Conservation (phyloP, 768 basidiomycete species). For the Naematelia encephala region DNA sequence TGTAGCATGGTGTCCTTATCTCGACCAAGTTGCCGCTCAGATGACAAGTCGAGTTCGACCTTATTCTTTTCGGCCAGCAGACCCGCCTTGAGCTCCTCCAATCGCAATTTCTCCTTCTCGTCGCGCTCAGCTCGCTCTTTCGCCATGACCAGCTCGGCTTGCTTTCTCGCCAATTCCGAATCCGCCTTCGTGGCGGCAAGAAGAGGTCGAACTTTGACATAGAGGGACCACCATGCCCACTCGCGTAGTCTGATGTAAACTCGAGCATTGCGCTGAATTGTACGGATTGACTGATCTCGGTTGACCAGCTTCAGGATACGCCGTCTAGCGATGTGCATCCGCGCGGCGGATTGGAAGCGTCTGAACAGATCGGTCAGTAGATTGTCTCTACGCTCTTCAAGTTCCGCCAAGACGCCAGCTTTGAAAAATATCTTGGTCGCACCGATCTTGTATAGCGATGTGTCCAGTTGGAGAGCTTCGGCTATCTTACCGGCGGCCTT, state of each 20-base stretch:
- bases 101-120: slow-evolving; percentile 68
- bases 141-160: slow-evolving; percentile 71
- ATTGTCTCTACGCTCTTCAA: slow-evolving; percentile 86
- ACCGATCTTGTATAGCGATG: slow-evolving; percentile 79
- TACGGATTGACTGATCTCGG: slow-evolving; percentile 81
- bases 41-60: slow-evolving; percentile 75
- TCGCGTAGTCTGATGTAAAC: slow-evolving; percentile 84
- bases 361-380: slow-evolving; percentile 87
- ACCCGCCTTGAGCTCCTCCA: slow-evolving; percentile 76
- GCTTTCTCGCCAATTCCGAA: slow-evolving; percentile 75
- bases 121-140: slow-evolving; percentile 86
- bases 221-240: slow-evolving; percentile 99
- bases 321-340: slow-evolving; percentile 79
- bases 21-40: slow-evolving; percentile 70
- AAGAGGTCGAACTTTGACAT: slow-evolving; percentile 91
- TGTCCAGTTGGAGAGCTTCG: slow-evolving; percentile 80
- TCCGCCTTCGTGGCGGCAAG: slow-evolving; percentile 89
- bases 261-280: slow-evolving; percentile 89
- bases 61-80: slow-evolving; percentile 79
- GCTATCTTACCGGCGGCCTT: slow-evolving; percentile 92
- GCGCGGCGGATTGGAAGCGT: slow-evolving; percentile 75
- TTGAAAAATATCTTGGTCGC: slow-evolving; percentile 99
- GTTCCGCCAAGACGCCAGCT: slow-evolving; percentile 90
- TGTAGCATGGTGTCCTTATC: slow-evolving; percentile 83
- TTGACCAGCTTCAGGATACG: slow-evolving; percentile 94